Percentiles rank a stretch among this genome's conserved stretches.
These are phyloP conservation scores for Carex arenaria DNA, from an alignment of 202 grass and related monocot species.

Conservation along the genomic window DNA sequence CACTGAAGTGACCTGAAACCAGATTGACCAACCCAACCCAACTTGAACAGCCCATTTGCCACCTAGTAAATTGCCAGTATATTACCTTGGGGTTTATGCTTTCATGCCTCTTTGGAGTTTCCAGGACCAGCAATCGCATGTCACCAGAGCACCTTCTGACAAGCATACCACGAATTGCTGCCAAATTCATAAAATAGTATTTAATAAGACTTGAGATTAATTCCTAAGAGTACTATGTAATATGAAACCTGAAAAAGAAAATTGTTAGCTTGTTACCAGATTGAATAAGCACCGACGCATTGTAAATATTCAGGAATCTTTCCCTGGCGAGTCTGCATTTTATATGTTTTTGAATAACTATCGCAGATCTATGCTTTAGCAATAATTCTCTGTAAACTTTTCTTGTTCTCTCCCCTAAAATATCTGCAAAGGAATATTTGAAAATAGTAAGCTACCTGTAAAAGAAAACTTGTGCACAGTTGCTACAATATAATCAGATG, in stretches of 20 bases:
- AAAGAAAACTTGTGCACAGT: neutral
- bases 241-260: neutral
- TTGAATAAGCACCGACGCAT: conserved; percentile 35
- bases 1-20: neutral
- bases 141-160: conserved; percentile 31
- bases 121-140: conserved; percentile 7
- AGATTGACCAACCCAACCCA: neutral
- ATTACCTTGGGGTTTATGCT: conserved; percentile 29
- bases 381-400: conserved; percentile 34
- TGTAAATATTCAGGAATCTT: conserved; percentile 26
- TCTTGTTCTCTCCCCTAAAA: conserved; percentile 37
- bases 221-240: neutral
- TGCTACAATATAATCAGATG: conserved; percentile 13
- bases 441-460: neutral
- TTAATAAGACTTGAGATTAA: neutral
- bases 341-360: conserved; percentile 36
- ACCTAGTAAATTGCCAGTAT: neutral
- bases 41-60: neutral
- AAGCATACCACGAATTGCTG: conserved; percentile 41
- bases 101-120: conserved; percentile 14
- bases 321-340: conserved; percentile 21
- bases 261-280: conserved; percentile 29
- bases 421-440: conserved; percentile 26
- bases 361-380: conserved; percentile 28
- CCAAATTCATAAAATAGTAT: conserved; percentile 8